Evolutionary conservation across 2,329 filamentous ascomycete genomes (phyloP).

Genomic region (Didymella sp.): DNA sequence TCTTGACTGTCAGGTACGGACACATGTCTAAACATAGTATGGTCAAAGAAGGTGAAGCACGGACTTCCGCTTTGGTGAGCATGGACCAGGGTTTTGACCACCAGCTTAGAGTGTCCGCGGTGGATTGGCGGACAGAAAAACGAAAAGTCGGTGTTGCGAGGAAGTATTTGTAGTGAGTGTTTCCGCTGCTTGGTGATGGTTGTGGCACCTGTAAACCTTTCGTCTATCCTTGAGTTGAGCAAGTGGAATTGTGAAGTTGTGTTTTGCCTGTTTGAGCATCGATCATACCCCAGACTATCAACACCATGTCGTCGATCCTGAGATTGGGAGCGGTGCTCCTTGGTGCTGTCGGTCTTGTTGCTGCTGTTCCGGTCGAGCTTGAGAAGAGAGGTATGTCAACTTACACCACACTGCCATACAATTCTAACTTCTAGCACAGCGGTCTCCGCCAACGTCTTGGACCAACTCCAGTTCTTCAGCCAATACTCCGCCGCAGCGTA

Average conservation of each 20-base stretch:
- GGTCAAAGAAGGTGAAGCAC: conserved; percentile 11
- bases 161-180: conserved; percentile 12
- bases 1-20: conserved; percentile 15
- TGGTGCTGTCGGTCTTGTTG: conserved; percentile 30
- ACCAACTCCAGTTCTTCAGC: conserved; percentile 56
- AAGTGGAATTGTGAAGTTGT: conserved; percentile 1
- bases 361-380: conserved; percentile 38
- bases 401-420: background rate
- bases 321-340: conserved; percentile 29
- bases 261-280: conserved; percentile 6
- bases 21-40: conserved; percentile 16
- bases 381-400: conserved; percentile 36
- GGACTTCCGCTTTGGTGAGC: conserved; percentile 14
- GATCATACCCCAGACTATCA: background rate
- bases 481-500: conserved; percentile 63
- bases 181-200: conserved; percentile 7
- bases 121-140: conserved; percentile 3
- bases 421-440: conserved; percentile 25
- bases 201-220: conserved; percentile 1
- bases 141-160: conserved; percentile 4
- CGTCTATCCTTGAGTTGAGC: conserved; percentile 1
- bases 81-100: conserved; percentile 13
- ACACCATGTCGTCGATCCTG: conserved; percentile 27
- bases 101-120: conserved; percentile 7
- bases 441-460: conserved; percentile 51